Evolutionary conservation across 1,284 basidiomycete species (phyloP), one percentile per base, ranked within the genome.

Genomic region (Moesziomyces aphidis): DNA sequence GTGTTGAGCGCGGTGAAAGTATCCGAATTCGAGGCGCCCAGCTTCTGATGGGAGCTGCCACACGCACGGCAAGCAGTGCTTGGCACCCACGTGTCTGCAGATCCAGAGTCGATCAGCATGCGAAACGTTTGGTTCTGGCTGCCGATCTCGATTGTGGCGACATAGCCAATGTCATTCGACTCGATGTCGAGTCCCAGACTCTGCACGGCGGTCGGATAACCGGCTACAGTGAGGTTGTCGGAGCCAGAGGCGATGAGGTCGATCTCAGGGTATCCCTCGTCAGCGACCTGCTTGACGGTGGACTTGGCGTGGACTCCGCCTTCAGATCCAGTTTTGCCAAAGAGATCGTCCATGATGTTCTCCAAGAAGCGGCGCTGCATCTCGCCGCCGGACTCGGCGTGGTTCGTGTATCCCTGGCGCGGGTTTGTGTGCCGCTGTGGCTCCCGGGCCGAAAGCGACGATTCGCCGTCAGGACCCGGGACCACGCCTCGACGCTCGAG

Each of bases 21-120:
- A 54, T 88, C 89, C 4, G 92, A 93, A n/a, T 88, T 87, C 52
- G 87, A 79, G 1, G 87, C 10, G 21, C 92, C 92, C 42, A 95
- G 89, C 85, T 90, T 89, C 10, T 87, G 86, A 82, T 94, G 92
- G 15, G 59, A 61, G 15, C 54, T 52, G 1, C 72, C 67, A 34
- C 81, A 83, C 6, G 57, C 56, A 3, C 39, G 46, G 54, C 83
- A 84, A 8, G 62, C 34, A 10, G 73, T 65, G 57, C 67, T 67
- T 0, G 79, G 70, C 8, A 83, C 74, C 92, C 93, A 95, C 44
- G 93, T 87, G 83, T 95, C 93, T 17, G 92, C 90, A 9, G 91
- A 93, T 36, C 93, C 94, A 26, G 91, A 92, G 86, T 95, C 93
- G 58, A 84, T 74, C 53, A 95, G 88, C 79, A 95, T 85, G 36